These are phyloP conservation scores for Flaveria floridana DNA, from an alignment of 140 eudicot genomes.

Conservation along the genomic window DNA sequence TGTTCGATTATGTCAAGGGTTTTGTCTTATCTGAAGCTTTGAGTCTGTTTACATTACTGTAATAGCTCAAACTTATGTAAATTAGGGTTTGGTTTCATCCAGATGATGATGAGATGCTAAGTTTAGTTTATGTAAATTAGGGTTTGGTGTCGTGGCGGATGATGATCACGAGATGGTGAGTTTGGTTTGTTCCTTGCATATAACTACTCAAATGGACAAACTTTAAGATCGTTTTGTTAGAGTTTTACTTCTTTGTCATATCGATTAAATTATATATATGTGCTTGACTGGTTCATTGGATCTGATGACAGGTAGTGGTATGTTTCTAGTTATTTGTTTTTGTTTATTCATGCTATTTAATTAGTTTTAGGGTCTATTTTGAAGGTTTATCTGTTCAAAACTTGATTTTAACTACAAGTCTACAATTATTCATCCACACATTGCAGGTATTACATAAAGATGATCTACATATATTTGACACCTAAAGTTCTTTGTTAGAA, in stretches of 20 bases:
- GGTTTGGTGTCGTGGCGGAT: neutral
- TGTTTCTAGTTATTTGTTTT: neutral
- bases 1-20: no score
- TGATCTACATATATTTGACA: neutral
- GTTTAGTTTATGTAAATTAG: neutral
- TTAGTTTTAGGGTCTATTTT: constrained; percentile 1
- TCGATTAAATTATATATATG: no score
- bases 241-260: neutral
- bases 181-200: neutral
- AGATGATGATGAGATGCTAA: neutral
- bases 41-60: neutral
- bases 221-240: neutral
- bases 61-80: neutral
- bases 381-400: neutral
- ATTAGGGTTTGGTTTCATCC: neutral
- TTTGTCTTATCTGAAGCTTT: neutral
- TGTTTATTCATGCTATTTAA: neutral
- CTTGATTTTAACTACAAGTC: neutral
- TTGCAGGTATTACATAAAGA: neutral
- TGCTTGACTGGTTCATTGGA: neutral
- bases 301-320: neutral
- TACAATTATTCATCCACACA: neutral
- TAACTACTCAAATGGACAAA: neutral
- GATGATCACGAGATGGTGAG: neutral
- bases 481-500: neutral